A percentile compares a stretch with the other conserved stretches of the same genome.
phyloP scores from a whole-genome alignment of 768 basidiomycete species.

The Boletus speciosus region DNA sequence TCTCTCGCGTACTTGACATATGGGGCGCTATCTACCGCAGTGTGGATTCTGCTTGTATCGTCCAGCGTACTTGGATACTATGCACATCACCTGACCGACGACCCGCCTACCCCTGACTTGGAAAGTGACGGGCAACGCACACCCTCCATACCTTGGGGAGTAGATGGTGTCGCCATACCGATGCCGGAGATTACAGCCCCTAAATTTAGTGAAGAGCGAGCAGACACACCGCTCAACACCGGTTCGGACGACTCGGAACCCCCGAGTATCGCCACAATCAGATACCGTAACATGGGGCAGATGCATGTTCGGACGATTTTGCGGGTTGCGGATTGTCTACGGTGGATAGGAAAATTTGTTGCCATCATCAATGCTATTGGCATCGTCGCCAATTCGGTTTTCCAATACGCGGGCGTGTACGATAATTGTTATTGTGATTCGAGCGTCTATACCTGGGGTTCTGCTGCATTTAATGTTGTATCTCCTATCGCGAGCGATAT shows the following conservation, averaged over 20 bases:
- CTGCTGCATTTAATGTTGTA: conserved; percentile 32
- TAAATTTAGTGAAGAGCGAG: not conserved
- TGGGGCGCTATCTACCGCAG: conserved; percentile 24
- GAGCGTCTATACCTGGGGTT: conserved; percentile 20
- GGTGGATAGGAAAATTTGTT: conserved; percentile 27
- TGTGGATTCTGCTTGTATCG: conserved; percentile 30
- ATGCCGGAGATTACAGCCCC: not conserved
- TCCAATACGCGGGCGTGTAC: conserved; percentile 29
- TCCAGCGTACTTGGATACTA: conserved; percentile 29
- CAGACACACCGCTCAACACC: not conserved
- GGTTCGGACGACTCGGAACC: not conserved
- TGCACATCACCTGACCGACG: conserved; percentile 5
- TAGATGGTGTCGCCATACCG: not conserved
- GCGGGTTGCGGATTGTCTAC: conserved; percentile 14
- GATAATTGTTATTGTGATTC: conserved; percentile 31
- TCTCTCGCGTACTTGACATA: conserved; percentile 32
- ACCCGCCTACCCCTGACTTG: not conserved
- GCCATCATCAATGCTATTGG: conserved; percentile 29
- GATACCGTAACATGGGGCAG: no score
- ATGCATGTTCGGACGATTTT: not conserved
- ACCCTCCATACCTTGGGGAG: not conserved
- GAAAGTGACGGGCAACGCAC: not conserved
- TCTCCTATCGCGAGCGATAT: conserved; percentile 15
- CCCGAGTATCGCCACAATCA: not conserved
- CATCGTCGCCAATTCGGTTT: conserved; percentile 24